A percentile compares a stretch with the other conserved stretches of the same genome.
Conservation (phyloP, 345 rosid genomes). For the Sonneratia caseolaris region DNA sequence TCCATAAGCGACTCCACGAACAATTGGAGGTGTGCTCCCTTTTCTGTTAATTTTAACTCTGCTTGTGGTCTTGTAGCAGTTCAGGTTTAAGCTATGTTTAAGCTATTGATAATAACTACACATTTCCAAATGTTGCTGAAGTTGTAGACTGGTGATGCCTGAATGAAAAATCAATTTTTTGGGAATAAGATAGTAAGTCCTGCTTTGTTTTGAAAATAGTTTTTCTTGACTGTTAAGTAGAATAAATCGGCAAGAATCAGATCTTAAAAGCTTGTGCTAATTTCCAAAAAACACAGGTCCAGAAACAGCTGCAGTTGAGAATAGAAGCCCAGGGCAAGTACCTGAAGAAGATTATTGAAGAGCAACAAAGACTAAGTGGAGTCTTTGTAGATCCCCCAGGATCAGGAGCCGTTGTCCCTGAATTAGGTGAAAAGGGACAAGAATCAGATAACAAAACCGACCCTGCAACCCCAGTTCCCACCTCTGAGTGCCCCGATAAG, state of each 20-base stretch:
- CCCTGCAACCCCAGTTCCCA: conserved; percentile 87
- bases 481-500: conserved; percentile 72
- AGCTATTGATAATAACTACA: too few relatives aligned
- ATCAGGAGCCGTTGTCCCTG: conserved; percentile 30
- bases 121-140: too few relatives aligned
- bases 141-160: too few relatives aligned
- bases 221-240: too few relatives aligned
- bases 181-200: too few relatives aligned
- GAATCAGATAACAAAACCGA: conserved; percentile 65
- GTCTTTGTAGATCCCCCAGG: conserved; percentile 47
- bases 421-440: conserved; percentile 38
- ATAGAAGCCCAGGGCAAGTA: conserved; percentile 98
- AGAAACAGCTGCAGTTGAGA: conserved; percentile 89
- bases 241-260: too few relatives aligned
- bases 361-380: conserved; percentile 82
- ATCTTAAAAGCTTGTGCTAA: neutral
- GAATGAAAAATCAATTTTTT: too few relatives aligned
- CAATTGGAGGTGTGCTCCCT: conserved; percentile 79
- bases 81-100: too few relatives aligned
- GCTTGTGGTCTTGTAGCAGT: neutral
- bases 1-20: conserved; percentile 91
- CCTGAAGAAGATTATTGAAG: conserved; percentile 96
- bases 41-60: neutral
- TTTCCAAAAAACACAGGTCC: conserved; percentile 48
- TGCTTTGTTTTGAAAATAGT: too few relatives aligned